Evolutionary conservation across 352 stramenopile species (phyloP).

Genomic region (Hyaloperonospora brassicae): DNA sequence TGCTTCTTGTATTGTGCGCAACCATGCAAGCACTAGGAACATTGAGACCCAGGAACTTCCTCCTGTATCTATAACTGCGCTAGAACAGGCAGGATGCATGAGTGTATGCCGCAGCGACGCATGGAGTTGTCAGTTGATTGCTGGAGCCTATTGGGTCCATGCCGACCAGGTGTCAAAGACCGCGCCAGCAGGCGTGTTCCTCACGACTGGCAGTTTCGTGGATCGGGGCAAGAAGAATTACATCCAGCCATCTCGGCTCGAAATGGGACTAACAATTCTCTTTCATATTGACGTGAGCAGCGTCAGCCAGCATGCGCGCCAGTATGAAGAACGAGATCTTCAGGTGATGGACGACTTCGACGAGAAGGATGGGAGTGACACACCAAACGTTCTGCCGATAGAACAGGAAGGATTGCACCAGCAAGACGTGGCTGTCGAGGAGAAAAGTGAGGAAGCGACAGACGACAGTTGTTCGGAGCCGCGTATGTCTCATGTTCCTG

Average conservation of each 20-base stretch:
- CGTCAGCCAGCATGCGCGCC: slow-evolving; percentile 44
- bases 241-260: slow-evolving; percentile 80
- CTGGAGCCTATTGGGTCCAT: slow-evolving; percentile 95
- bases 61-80: slow-evolving; percentile 59
- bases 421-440: neutral
- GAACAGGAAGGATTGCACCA: slow-evolving; percentile 1
- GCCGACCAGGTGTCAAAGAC: slow-evolving; percentile 97
- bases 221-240: slow-evolving; percentile 93
- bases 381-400: slow-evolving; percentile 1
- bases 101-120: slow-evolving; percentile 93
- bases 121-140: slow-evolving; percentile 95
- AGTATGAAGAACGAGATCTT: slow-evolving; percentile 13
- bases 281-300: slow-evolving; percentile 87
- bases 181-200: slow-evolving; percentile 93
- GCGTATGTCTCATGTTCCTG: slow-evolving; percentile 1
- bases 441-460: neutral
- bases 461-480: neutral
- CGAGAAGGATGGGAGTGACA: slow-evolving; percentile 11
- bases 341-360: slow-evolving; percentile 16
- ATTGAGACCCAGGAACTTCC: slow-evolving; percentile 31
- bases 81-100: slow-evolving; percentile 94
- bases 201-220: slow-evolving; percentile 97
- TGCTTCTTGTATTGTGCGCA: slow-evolving; percentile 75
- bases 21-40: slow-evolving; percentile 39
- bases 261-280: slow-evolving; percentile 88